A percentile compares a stretch with the other conserved stretches of the same genome.
phyloP scores from a whole-genome alignment of 2,329 filamentous ascomycete genomes.

The Neonectria coccinea region DNA sequence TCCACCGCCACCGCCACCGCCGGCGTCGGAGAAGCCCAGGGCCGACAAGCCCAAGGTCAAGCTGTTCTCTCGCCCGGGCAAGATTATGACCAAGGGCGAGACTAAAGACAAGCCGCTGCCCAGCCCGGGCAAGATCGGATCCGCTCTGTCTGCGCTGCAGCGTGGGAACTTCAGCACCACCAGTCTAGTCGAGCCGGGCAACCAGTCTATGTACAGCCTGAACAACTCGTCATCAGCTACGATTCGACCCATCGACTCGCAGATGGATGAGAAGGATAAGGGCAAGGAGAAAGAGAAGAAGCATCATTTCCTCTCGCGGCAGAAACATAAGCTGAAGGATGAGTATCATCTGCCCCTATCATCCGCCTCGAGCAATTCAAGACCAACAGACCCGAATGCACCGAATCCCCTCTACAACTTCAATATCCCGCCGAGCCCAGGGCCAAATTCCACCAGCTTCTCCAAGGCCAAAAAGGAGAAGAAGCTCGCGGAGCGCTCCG shows the following conservation, averaged over 20 bases:
- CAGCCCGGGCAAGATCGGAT: slow-evolving; percentile 78
- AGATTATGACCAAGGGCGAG: slow-evolving; percentile 78
- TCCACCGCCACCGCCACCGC: slow-evolving; percentile 55
- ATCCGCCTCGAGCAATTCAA: slow-evolving; percentile 81
- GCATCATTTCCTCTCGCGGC: slow-evolving; percentile 82
- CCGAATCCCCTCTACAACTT: slow-evolving; percentile 85
- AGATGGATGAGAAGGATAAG: slow-evolving; percentile 57
- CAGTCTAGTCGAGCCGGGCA: slow-evolving; percentile 72
- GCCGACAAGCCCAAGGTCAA: slow-evolving; percentile 83
- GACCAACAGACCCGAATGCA: slow-evolving; percentile 78
- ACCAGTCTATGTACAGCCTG: slow-evolving; percentile 75
- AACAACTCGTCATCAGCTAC: slow-evolving; percentile 84
- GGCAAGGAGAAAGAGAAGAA: slow-evolving; percentile 79
- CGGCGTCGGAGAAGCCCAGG: slow-evolving; percentile 69
- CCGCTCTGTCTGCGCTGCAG: slow-evolving; percentile 74
- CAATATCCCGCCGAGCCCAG: slow-evolving; percentile 78
- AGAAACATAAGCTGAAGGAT: slow-evolving; percentile 83
- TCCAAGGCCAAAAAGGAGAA: slow-evolving; percentile 89
- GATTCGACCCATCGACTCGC: slow-evolving; percentile 72
- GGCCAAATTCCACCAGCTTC: slow-evolving; percentile 74
- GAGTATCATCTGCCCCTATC: slow-evolving; percentile 79
- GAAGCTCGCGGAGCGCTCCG: slow-evolving; percentile 76
- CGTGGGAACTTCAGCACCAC: slow-evolving; percentile 77
- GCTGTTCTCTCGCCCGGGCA: slow-evolving; percentile 82
- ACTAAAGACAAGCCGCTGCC: slow-evolving; percentile 74